Conservation (phyloP, 1,284 basidiomycete genomes). For the Austroboletus olivaceoglutinosus region DNA sequence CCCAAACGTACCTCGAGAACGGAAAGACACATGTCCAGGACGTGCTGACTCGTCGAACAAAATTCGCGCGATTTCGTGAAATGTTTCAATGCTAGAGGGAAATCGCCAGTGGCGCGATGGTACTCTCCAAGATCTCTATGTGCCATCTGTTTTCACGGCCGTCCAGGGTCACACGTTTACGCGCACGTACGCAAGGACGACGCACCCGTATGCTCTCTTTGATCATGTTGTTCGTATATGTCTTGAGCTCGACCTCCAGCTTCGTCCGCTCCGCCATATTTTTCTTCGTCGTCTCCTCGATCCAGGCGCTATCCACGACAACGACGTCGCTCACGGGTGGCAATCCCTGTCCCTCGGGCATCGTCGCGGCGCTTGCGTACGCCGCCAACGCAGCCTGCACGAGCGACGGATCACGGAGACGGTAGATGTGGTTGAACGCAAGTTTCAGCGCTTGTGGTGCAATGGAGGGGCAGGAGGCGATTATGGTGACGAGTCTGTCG, state of each 20-base stretch:
- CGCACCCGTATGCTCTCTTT: slow-evolving; percentile 87
- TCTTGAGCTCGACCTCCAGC: slow-evolving; percentile 86
- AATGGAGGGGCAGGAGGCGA: slow-evolving; percentile 59
- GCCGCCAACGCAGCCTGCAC: slow-evolving; percentile 54
- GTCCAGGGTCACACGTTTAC: too few relatives aligned
- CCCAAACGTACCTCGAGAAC: slow-evolving; percentile 69
- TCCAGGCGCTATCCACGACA: slow-evolving; percentile 59
- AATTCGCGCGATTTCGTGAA: slow-evolving; percentile 85
- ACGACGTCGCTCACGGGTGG: slow-evolving; percentile 49
- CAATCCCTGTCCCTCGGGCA: slow-evolving; percentile 40
- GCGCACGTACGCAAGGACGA: neutral
- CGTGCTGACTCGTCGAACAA: slow-evolving; percentile 80
- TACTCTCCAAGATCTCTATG: slow-evolving; percentile 82
- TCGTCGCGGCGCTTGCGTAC: slow-evolving; percentile 53
- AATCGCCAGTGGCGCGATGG: slow-evolving; percentile 69
- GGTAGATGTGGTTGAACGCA: slow-evolving; percentile 59
- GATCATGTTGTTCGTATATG: slow-evolving; percentile 88
- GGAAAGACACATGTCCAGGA: slow-evolving; percentile 82
- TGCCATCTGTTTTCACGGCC: slow-evolving; percentile 50
- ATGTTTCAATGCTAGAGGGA: slow-evolving; percentile 66
- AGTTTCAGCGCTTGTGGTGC: slow-evolving; percentile 66
- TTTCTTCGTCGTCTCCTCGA: slow-evolving; percentile 56
- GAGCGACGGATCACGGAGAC: slow-evolving; percentile 58
- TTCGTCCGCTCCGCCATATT: slow-evolving; percentile 68
- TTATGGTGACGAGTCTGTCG: slow-evolving; percentile 67